Conservation (phyloP, 2,329 filamentous ascomycete species). For the Neobulgaria alba region DNA sequence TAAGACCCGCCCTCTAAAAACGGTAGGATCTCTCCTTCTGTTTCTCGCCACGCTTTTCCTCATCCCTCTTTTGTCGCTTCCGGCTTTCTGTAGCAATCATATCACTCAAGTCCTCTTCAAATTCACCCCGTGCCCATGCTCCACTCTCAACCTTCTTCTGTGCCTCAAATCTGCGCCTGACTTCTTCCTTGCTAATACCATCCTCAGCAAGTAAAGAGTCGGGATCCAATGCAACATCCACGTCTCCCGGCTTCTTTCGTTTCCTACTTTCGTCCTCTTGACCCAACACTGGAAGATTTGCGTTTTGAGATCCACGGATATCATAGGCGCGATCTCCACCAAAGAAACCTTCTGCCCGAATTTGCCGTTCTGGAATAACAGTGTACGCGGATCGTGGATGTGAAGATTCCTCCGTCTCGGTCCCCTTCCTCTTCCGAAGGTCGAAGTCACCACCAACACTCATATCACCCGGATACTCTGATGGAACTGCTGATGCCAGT, state of each 20-base stretch:
- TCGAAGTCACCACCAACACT: constrained; percentile 82
- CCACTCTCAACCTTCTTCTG: constrained; percentile 53
- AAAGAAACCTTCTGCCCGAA: constrained; percentile 86
- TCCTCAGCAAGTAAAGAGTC: constrained; percentile 69
- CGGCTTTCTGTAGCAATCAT: constrained; percentile 93
- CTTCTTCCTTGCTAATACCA: constrained; percentile 74
- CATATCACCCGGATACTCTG: constrained; percentile 68
- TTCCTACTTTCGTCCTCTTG: constrained; percentile 70
- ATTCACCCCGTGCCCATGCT: constrained; percentile 66
- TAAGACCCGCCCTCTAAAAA: constrained; percentile 17
- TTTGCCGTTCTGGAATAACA: constrained; percentile 80
- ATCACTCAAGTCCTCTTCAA: constrained; percentile 84
- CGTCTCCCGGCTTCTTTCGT: constrained; percentile 91
- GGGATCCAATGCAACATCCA: constrained; percentile 85
- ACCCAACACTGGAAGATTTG: constrained; percentile 64
- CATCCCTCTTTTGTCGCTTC: constrained; percentile 82
- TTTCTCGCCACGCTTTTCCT: constrained; percentile 63
- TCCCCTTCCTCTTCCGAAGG: constrained; percentile 79
- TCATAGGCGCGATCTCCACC: constrained; percentile 93
- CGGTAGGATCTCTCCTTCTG: constrained; percentile 28
- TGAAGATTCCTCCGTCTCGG: constrained; percentile 75
- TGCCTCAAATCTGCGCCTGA: constrained; percentile 72
- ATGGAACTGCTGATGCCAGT: constrained; percentile 69
- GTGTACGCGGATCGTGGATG: constrained; percentile 76
- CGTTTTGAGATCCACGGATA: constrained; percentile 51